phyloP scores from a whole-genome alignment of 2,329 filamentous ascomycete genomes.

The Elsinoe arachidis region DNA sequence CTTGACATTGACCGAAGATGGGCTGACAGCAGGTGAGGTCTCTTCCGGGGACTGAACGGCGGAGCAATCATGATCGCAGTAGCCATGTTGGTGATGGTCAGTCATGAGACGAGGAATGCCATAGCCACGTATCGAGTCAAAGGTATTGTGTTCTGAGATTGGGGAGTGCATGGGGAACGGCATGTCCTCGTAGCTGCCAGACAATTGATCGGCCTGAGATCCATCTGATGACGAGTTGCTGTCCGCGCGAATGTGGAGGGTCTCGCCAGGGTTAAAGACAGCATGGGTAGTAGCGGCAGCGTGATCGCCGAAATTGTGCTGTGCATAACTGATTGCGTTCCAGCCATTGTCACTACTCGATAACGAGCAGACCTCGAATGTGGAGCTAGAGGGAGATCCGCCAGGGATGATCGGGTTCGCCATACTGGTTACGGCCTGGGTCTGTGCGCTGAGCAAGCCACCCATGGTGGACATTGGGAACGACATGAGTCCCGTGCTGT shows the following conservation, averaged over 20 bases:
- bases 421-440: slow-evolving; percentile 20
- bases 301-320: neutral
- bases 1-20: slow-evolving; percentile 22
- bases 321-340: slow-evolving; percentile 64
- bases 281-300: slow-evolving; percentile 35
- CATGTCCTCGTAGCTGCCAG: slow-evolving; percentile 74
- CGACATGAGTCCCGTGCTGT: slow-evolving; percentile 57
- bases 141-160: slow-evolving; percentile 61
- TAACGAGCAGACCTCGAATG: slow-evolving; percentile 77
- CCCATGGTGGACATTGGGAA: slow-evolving; percentile 35
- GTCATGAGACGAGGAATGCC: slow-evolving; percentile 51
- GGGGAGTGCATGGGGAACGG: slow-evolving; percentile 72
- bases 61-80: slow-evolving; percentile 15
- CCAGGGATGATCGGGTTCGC: slow-evolving; percentile 32
- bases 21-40: slow-evolving; percentile 15
- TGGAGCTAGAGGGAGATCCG: slow-evolving; percentile 68
- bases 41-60: slow-evolving; percentile 21
- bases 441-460: slow-evolving; percentile 42
- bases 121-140: slow-evolving; percentile 38
- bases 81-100: slow-evolving; percentile 24
- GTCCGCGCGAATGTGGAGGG: slow-evolving; percentile 75
- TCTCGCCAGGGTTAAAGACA: slow-evolving; percentile 88
- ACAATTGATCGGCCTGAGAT: slow-evolving; percentile 52
- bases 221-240: slow-evolving; percentile 72
- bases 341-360: slow-evolving; percentile 83